Percentiles rank a stretch among this genome's conserved stretches.
Evolutionary conservation across 2,329 filamentous ascomycete genomes (phyloP).

Genomic region (Xylaria digitata): DNA sequence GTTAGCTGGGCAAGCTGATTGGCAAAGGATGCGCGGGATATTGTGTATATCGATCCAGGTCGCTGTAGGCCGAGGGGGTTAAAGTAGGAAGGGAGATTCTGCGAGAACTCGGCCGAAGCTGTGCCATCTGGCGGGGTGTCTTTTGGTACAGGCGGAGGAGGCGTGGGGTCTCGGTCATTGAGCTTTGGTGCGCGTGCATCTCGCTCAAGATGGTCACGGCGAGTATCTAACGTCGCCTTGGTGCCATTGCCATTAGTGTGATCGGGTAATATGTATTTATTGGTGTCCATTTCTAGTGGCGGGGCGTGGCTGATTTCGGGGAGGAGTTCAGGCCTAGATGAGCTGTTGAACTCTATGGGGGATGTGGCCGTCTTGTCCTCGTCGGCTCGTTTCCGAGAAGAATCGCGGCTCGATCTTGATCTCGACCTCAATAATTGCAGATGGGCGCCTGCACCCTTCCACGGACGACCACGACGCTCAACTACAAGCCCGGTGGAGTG

Average conservation of each 20-base stretch:
- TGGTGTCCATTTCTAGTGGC: conserved; percentile 73
- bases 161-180: conserved; percentile 53
- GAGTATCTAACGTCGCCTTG: conserved; percentile 69
- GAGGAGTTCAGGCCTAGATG: conserved; percentile 54
- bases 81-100: conserved; percentile 71
- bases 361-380: conserved; percentile 35
- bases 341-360: conserved; percentile 31
- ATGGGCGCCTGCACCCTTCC: conserved; percentile 73
- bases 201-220: conserved; percentile 68
- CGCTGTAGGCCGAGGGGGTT: conserved; percentile 73
- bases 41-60: conserved; percentile 89
- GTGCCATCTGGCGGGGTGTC: conserved; percentile 61
- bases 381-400: conserved; percentile 43
- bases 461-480: conserved; percentile 75
- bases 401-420: conserved; percentile 49
- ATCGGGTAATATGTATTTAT: conserved; percentile 80
- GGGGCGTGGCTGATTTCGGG: conserved; percentile 64
- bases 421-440: conserved; percentile 53
- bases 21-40: conserved; percentile 91
- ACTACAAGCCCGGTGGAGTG: conserved; percentile 63
- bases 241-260: conserved; percentile 75
- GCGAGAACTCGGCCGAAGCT: conserved; percentile 57
- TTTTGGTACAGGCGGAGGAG: conserved; percentile 60
- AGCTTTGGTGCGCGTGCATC: conserved; percentile 54
- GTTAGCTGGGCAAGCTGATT: conserved; percentile 94